Evolutionary conservation across 306 rosid genomes (phyloP).

Genomic region (Elaeagnus macrophylla): DNA sequence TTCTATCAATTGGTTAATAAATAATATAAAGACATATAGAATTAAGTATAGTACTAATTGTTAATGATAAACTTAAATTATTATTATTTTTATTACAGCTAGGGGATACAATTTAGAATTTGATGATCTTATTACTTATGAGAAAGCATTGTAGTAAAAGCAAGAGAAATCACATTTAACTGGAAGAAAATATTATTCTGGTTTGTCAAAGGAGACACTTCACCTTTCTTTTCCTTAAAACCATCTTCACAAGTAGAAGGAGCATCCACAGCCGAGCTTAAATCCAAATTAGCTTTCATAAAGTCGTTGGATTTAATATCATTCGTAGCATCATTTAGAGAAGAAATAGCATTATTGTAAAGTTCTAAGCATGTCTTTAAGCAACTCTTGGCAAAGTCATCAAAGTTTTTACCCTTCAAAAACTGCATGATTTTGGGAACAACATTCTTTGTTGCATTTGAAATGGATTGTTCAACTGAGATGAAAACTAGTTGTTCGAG

Average conservation of each 20-base stretch:
- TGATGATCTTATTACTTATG: no score
- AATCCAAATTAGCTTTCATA: conserved; percentile 17
- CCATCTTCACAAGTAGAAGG: conserved; percentile 48
- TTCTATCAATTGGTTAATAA: no score
- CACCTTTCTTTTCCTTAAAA: conserved; percentile 39
- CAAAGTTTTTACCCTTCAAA: conserved; percentile 9
- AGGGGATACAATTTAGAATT: no score
- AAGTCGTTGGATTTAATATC: conserved; percentile 37
- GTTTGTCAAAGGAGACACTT: conserved; percentile 39
- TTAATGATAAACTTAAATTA: no score
- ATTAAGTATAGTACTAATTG: no score
- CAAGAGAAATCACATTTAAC: conserved; percentile 44
- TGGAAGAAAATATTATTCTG: conserved; percentile 48
- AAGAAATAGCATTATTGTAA: conserved; percentile 35
- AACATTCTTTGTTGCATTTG: no score
- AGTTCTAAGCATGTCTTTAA: conserved; percentile 49
- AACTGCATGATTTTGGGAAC: no score
- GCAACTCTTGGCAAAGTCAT: conserved; percentile 18
- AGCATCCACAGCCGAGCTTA: conserved; percentile 52
- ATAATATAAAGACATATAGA: no score
- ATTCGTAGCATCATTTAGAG: conserved; percentile 25
- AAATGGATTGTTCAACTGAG: no score
- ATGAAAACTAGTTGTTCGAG: no score
- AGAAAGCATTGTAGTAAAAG: no score
- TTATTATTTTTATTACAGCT: no score